These are phyloP conservation scores for Eucalyptus melliodora DNA, from an alignment of 345 rosid species.

Conservation along the genomic window DNA sequence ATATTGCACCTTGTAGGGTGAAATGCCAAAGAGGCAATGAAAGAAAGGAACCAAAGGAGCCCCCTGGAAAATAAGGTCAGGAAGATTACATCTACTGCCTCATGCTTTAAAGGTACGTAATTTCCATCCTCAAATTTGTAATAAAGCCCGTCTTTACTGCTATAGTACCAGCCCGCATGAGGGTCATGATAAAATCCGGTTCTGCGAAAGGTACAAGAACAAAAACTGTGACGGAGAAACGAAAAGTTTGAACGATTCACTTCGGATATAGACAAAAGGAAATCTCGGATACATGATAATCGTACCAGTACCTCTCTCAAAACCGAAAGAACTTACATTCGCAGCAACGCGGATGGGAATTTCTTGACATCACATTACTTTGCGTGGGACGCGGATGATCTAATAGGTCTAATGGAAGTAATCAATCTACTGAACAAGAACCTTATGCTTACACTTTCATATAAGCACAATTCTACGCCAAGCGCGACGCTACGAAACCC, in stretches of 20 bases:
- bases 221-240: not conserved
- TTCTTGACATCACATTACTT: not conserved
- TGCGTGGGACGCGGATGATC: not conserved
- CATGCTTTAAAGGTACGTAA: conserved; percentile 26
- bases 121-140: conserved; percentile 65
- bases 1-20: not conserved
- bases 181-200: conserved; percentile 80
- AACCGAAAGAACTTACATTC: not conserved
- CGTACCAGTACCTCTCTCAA: not conserved
- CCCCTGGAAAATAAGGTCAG: not conserved
- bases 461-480: not conserved
- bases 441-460: not conserved
- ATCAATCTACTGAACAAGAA: not conserved
- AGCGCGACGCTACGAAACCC: not conserved
- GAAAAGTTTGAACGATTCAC: not conserved
- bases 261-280: not conserved
- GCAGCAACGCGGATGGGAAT: not conserved
- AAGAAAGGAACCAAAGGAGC: not conserved
- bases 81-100: conserved; percentile 11
- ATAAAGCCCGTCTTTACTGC: conserved; percentile 57
- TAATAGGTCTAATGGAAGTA: not conserved
- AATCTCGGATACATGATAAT: not conserved
- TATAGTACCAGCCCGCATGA: conserved; percentile 70
- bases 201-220: conserved; percentile 16
- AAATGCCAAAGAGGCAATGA: not conserved